A percentile compares a stretch with the other conserved stretches of the same genome.
phyloP scores from a whole-genome alignment of 129 eudicot genomes.

The Flaveria trinervia region DNA sequence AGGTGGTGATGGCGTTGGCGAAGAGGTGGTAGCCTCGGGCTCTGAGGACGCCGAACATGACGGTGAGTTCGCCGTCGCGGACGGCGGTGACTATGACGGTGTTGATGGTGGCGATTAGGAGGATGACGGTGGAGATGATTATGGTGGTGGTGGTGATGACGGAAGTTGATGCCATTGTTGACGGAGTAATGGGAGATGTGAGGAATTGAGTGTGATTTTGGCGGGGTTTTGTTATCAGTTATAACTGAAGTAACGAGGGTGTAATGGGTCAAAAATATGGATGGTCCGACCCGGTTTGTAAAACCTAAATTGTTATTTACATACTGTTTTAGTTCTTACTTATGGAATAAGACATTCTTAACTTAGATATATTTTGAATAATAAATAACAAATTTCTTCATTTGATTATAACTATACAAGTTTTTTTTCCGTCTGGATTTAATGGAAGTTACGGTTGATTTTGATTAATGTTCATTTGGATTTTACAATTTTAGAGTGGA shows the following conservation, averaged over 20 bases:
- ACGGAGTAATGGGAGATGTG: slow-evolving; percentile 21
- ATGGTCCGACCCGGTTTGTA: slow-evolving; percentile 22
- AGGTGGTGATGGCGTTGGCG: slow-evolving; percentile 59
- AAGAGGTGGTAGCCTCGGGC: slow-evolving; percentile 62
- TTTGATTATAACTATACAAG: too few relatives aligned
- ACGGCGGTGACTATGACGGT: slow-evolving; percentile 35
- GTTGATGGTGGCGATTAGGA: slow-evolving; percentile 32
- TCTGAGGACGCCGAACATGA: slow-evolving; percentile 39
- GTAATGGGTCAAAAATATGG: neutral
- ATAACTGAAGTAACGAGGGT: slow-evolving; percentile 10
- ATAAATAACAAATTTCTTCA: too few relatives aligned
- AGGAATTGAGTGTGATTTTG: slow-evolving; percentile 6
- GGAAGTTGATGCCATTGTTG: slow-evolving; percentile 36
- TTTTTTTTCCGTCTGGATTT: too few relatives aligned
- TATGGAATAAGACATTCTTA: neutral
- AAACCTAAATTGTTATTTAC: neutral
- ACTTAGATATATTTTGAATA: neutral
- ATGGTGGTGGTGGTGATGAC: slow-evolving; percentile 17
- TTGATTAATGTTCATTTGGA: too few relatives aligned
- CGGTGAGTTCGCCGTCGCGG: slow-evolving; percentile 37
- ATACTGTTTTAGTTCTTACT: neutral
- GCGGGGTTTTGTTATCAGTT: slow-evolving; percentile 29
- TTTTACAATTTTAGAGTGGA: too few relatives aligned
- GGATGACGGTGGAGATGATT: slow-evolving; percentile 25
- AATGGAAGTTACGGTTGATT: too few relatives aligned